Conservation (phyloP, 305 asterid species). For the Coffea humblotiana region DNA sequence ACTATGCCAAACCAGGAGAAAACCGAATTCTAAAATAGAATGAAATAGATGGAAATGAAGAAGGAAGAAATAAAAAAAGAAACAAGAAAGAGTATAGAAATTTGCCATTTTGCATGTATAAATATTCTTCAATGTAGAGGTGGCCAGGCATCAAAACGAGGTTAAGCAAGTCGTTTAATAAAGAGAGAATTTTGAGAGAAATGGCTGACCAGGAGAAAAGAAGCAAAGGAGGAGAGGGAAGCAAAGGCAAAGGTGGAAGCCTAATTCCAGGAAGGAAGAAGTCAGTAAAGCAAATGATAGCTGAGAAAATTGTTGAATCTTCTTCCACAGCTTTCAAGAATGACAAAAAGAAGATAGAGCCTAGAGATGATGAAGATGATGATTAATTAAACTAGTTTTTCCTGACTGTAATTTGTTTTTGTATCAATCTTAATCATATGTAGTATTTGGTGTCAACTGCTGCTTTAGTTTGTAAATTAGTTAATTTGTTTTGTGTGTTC, state of each 20-base stretch:
- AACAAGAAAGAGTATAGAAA: not conserved
- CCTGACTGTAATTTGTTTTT: not conserved
- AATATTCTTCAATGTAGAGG: not conserved
- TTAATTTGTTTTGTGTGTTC: too few species aligned
- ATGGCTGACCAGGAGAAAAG: not conserved
- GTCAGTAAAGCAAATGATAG: slow-evolving; percentile 11
- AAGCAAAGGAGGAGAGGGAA: too few species aligned
- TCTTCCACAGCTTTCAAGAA: not conserved
- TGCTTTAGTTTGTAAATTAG: too few species aligned
- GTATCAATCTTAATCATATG: too few species aligned
- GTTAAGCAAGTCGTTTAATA: not conserved
- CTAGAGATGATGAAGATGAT: slow-evolving; percentile 5
- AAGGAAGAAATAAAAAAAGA: not conserved
- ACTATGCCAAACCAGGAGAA: too few species aligned
- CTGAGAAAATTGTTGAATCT: not conserved
- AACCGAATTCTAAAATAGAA: too few species aligned
- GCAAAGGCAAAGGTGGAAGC: slow-evolving; percentile 6
- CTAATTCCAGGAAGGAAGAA: slow-evolving; percentile 4
- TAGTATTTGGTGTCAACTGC: too few species aligned
- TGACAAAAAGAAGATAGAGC: slow-evolving; percentile 10
- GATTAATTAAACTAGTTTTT: not conserved
- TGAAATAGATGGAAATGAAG: too few species aligned
- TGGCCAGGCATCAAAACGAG: not conserved
- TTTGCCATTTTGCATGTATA: not conserved
- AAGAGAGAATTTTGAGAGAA: not conserved